phyloP scores from a whole-genome alignment of 1,284 basidiomycete species.

The Malassezia equina region DNA sequence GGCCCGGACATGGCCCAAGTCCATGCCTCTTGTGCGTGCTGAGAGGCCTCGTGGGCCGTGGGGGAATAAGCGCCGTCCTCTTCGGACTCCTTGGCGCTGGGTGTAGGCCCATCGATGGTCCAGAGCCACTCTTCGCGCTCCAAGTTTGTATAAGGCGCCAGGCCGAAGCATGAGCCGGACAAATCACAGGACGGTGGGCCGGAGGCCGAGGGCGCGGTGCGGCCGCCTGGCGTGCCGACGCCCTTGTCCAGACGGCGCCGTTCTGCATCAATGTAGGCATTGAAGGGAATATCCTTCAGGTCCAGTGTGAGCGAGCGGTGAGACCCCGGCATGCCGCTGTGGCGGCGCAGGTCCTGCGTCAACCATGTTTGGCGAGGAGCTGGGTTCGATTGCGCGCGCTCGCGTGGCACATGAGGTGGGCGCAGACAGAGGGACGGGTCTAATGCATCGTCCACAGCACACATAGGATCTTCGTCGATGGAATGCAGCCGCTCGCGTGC shows the following conservation, averaged over 20 bases:
- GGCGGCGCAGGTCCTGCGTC: background rate
- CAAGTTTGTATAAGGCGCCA: background rate
- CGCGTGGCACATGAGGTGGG: background rate
- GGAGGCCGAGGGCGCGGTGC: background rate
- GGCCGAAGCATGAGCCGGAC: slow-evolving; percentile 6
- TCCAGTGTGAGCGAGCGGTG: slow-evolving; percentile 8
- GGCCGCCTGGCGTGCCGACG: background rate
- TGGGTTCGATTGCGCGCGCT: background rate
- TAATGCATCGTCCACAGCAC: background rate
- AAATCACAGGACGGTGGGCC: background rate
- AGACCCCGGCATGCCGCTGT: background rate
- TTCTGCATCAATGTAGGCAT: slow-evolving; percentile 7
- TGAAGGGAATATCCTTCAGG: background rate
- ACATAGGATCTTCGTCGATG: background rate
- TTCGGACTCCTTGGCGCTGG: background rate
- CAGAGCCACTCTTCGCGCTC: slow-evolving; percentile 16
- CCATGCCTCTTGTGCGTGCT: slow-evolving; percentile 7
- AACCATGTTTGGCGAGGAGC: background rate
- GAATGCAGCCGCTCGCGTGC: slow-evolving; percentile 8
- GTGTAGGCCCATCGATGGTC: background rate
- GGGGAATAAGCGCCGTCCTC: background rate
- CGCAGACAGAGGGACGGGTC: background rate
- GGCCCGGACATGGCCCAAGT: slow-evolving; percentile 7
- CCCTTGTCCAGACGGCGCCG: slow-evolving; percentile 7
- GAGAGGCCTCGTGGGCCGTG: background rate